Conservation (phyloP, 1,139 yeast genomes). For the Saccharomycopsis hybrid region DNA sequence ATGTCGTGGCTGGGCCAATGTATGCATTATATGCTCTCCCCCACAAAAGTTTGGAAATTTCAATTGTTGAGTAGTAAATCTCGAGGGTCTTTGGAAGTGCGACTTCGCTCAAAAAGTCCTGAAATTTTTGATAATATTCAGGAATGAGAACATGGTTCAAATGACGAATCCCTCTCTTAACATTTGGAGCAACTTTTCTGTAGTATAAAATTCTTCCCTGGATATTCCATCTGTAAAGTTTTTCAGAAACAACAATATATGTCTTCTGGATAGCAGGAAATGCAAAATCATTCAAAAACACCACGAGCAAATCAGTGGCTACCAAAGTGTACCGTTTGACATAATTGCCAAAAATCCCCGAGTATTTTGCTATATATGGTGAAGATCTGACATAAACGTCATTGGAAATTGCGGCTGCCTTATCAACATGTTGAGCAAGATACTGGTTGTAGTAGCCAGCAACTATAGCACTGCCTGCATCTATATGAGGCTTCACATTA, state of each 20-base stretch:
- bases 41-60: too few relatives aligned
- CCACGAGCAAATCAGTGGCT: neutral
- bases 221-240: slow-evolving; percentile 4
- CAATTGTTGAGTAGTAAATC: neutral
- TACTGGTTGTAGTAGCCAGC: neutral
- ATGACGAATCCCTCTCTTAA: slow-evolving; percentile 4
- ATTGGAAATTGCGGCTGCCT: neutral
- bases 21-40: neutral
- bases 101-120: neutral
- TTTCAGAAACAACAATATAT: neutral
- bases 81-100: neutral
- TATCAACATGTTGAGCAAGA: neutral
- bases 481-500: neutral
- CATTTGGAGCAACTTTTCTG: slow-evolving; percentile 1
- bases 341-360: neutral
- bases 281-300: neutral
- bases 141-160: slow-evolving; percentile 11
- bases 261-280: neutral
- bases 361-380: neutral
- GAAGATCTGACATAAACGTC: neutral
- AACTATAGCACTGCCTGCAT: neutral
- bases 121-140: neutral
- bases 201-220: slow-evolving; percentile 6
- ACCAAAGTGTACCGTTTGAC: neutral
- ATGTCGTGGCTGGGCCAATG: too few relatives aligned